These are phyloP conservation scores for Leccinum ochraceum DNA, from an alignment of 768 basidiomycete genomes.

Conservation along the genomic window DNA sequence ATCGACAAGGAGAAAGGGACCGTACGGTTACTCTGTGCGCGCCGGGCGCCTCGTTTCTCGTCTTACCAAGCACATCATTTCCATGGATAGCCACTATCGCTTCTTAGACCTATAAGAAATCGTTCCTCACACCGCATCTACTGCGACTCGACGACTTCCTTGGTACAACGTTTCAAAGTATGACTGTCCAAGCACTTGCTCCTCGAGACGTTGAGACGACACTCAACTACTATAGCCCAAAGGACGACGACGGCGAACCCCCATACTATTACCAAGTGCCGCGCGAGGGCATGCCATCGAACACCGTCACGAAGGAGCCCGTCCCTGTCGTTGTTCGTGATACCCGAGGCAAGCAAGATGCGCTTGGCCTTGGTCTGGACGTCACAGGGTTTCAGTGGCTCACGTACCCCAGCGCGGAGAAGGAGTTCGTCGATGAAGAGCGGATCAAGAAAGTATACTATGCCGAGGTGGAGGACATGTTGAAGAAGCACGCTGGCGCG, in stretches of 20 bases:
- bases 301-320: constrained; percentile 25
- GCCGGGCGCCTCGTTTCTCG: no score
- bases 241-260: constrained; percentile 18
- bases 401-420: constrained; percentile 34
- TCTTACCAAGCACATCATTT: no score
- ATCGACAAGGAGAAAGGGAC: no score
- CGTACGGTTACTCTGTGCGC: no score
- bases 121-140: no score
- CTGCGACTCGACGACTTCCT: neutral
- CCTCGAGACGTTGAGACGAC: constrained; percentile 37
- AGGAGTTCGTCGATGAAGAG: constrained; percentile 38
- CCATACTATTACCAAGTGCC: constrained; percentile 34
- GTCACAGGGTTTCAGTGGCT: constrained; percentile 41
- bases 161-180: constrained; percentile 1
- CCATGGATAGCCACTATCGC: no score
- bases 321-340: constrained; percentile 25
- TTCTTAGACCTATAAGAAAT: no score
- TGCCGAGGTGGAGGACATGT: constrained; percentile 38
- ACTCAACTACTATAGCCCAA: constrained; percentile 37
- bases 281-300: constrained; percentile 23
- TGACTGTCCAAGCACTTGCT: constrained; percentile 23
- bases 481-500: constrained; percentile 39
- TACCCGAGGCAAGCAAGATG: constrained; percentile 30
- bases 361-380: constrained; percentile 33
- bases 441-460: constrained; percentile 39